Percentiles rank a stretch among this genome's conserved stretches.
Evolutionary conservation across 2,329 filamentous ascomycete genomes (phyloP).

Genomic region (Verticillium longisporum): DNA sequence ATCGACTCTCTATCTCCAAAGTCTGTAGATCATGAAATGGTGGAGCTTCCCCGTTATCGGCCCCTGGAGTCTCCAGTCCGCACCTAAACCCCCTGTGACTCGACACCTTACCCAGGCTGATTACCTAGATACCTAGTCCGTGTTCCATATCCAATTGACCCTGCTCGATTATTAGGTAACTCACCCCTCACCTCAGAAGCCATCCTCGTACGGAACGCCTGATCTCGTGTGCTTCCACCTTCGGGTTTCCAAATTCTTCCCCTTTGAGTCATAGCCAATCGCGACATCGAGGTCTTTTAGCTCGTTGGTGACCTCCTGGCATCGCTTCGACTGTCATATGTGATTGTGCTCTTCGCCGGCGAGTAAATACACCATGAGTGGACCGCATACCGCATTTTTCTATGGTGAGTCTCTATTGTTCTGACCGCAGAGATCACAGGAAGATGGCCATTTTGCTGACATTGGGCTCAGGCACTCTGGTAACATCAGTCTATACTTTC

Average conservation of each 20-base stretch:
- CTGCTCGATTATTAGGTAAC: background rate
- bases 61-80: background rate
- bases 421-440: background rate
- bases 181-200: background rate
- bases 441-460: slow-evolving; percentile 3
- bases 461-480: slow-evolving; percentile 24
- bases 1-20: background rate
- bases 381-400: slow-evolving; percentile 44
- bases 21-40: background rate
- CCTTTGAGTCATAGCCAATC: too few species aligned
- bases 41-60: background rate
- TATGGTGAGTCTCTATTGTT: slow-evolving; percentile 37
- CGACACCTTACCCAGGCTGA: background rate
- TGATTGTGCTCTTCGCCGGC: background rate
- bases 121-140: background rate
- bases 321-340: too few species aligned
- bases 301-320: too few species aligned
- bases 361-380: slow-evolving; percentile 21
- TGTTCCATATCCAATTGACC: too few species aligned
- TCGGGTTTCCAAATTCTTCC: too few species aligned
- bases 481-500: slow-evolving; percentile 10
- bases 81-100: background rate
- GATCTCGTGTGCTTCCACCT: too few species aligned
- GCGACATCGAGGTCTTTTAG: too few species aligned
- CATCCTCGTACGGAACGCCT: background rate